These are phyloP conservation scores for Stevia rebaudiana DNA, from an alignment of 140 eudicot species.

Conservation along the genomic window DNA sequence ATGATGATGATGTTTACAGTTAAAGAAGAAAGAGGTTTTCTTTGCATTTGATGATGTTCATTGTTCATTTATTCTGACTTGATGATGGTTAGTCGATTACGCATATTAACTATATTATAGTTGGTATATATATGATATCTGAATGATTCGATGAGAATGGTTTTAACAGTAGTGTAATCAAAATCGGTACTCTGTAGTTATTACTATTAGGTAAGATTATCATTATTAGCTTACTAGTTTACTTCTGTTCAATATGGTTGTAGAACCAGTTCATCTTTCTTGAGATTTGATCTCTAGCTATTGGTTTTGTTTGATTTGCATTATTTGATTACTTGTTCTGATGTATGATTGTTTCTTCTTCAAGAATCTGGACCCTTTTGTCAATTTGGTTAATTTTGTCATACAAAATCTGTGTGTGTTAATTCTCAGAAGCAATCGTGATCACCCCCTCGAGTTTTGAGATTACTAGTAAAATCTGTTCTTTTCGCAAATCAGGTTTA, in stretches of 20 bases:
- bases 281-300: constrained; percentile 7
- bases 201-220: constrained; percentile 8
- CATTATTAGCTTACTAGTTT: constrained; percentile 8
- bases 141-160: constrained; percentile 26
- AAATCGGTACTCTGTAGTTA: not conserved
- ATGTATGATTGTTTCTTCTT: not conserved
- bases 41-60: constrained; percentile 16
- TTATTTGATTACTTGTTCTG: not conserved
- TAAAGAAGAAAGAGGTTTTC: constrained; percentile 14
- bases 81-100: not conserved
- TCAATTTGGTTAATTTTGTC: not conserved
- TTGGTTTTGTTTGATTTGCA: constrained; percentile 6
- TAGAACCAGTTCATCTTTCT: no score
- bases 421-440: no score
- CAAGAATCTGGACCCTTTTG: not conserved
- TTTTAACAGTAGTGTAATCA: constrained; percentile 14
- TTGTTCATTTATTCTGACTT: not conserved
- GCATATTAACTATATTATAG: constrained; percentile 20
- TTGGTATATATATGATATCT: constrained; percentile 29
- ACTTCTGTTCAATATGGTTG: constrained; percentile 12
- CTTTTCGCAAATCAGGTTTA: no score
- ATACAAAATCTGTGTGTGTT: not conserved
- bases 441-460: no score
- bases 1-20: constrained; percentile 31
- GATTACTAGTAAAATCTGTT: no score